Conservation (phyloP, 306 rosid genomes). For the Hippophae rhamnoides region DNA sequence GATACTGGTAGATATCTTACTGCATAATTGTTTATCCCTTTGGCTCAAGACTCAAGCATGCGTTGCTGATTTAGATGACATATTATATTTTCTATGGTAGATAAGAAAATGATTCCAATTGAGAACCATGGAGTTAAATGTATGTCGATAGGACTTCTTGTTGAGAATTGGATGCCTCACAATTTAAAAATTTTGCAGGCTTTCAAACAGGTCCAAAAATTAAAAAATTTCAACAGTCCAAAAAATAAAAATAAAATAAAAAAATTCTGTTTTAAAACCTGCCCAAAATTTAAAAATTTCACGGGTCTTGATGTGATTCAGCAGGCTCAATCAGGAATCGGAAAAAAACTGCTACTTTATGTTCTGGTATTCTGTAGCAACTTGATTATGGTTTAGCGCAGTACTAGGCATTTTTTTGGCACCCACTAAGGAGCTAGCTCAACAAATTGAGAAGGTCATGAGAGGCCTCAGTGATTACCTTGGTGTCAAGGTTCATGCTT, state of each 20-base stretch:
- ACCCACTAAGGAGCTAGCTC: constrained; percentile 90
- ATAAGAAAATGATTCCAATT: constrained; percentile 82
- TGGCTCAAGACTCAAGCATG: background rate
- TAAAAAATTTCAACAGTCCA: no score
- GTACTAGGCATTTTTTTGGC: constrained; percentile 90
- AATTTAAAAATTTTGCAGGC: no score
- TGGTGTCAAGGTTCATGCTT: constrained; percentile 95
- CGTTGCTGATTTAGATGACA: background rate
- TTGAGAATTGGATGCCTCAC: constrained; percentile 68
- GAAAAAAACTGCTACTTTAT: constrained; percentile 93
- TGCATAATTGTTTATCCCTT: no score
- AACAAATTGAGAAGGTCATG: constrained; percentile 97
- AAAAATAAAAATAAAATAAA: no score
- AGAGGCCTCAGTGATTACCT: constrained; percentile 94
- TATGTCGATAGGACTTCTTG: constrained; percentile 93
- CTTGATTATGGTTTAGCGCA: constrained; percentile 84
- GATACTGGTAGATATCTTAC: no score
- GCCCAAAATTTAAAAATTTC: background rate
- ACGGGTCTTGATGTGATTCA: constrained; percentile 96
- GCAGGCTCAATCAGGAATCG: constrained; percentile 95
- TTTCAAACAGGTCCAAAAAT: no score
- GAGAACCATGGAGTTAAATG: constrained; percentile 88
- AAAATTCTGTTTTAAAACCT: no score
- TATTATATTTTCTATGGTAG: constrained; percentile 35
- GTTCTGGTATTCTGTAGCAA: constrained; percentile 92